Conservation (phyloP, 805 yeast species). For the Myxozyma melibiosi region DNA sequence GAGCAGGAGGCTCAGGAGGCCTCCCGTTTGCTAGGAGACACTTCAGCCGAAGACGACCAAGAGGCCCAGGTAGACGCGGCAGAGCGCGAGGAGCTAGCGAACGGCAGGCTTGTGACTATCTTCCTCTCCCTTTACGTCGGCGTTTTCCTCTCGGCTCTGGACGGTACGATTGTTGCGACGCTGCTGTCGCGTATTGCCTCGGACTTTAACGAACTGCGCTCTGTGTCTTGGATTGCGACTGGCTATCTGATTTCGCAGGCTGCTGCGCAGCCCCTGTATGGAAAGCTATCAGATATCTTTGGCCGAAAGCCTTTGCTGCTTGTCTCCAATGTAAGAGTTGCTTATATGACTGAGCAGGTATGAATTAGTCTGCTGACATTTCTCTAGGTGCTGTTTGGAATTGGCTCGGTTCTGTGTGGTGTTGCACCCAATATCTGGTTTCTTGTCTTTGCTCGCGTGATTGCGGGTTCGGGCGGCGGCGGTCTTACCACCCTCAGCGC, state of each 20-base stretch:
- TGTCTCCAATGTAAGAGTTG: slow-evolving; percentile 46
- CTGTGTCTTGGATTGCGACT: slow-evolving; percentile 73
- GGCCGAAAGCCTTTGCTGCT: slow-evolving; percentile 48
- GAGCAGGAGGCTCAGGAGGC: slow-evolving; percentile 13
- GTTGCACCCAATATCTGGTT: slow-evolving; percentile 43
- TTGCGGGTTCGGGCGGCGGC: slow-evolving; percentile 91
- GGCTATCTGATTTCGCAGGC: slow-evolving; percentile 69
- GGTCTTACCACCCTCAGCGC: slow-evolving; percentile 78
- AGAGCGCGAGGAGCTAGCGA: slow-evolving; percentile 16
- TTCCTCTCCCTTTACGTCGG: slow-evolving; percentile 42
- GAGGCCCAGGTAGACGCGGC: slow-evolving; percentile 22
- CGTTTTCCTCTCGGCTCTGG: slow-evolving; percentile 53
- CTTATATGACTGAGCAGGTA: background rate
- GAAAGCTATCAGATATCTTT: slow-evolving; percentile 66
- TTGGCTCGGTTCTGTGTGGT: slow-evolving; percentile 60
- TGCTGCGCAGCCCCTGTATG: slow-evolving; percentile 76
- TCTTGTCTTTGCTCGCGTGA: slow-evolving; percentile 51
- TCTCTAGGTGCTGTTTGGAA: slow-evolving; percentile 47
- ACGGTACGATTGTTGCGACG: slow-evolving; percentile 59
- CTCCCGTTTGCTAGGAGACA: slow-evolving; percentile 7
- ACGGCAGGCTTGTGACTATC: slow-evolving; percentile 13
- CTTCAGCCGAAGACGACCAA: slow-evolving; percentile 5
- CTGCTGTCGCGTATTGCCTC: slow-evolving; percentile 59
- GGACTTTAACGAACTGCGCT: slow-evolving; percentile 55
- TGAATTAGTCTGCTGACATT: background rate